Evolutionary conservation across 2,329 filamentous ascomycete genomes (phyloP).

Genomic region (Keithomyces neogunnii): DNA sequence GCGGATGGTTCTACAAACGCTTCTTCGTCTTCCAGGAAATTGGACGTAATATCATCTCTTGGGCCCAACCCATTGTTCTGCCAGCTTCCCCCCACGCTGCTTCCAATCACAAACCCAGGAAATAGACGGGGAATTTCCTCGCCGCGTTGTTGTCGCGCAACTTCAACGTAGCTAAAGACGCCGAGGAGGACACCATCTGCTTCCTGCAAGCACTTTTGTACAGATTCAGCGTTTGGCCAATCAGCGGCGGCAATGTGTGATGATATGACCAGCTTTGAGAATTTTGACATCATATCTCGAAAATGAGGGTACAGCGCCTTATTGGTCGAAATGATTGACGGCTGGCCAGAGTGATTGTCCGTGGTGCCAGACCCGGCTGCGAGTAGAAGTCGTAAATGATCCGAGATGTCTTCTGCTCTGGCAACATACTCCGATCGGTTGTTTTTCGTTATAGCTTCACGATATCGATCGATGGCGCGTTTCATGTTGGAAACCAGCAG

Average conservation of each 20-base stretch:
- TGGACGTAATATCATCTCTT: conserved; percentile 66
- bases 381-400: conserved; percentile 87
- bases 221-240: conserved; percentile 88
- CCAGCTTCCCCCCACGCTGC: conserved; percentile 79
- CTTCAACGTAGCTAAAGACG: conserved; percentile 93
- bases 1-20: conserved; percentile 61
- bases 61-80: conserved; percentile 59
- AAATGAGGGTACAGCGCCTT: conserved; percentile 96
- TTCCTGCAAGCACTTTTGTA: conserved; percentile 91
- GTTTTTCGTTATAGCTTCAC: conserved; percentile 76
- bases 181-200: conserved; percentile 93
- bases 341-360: conserved; percentile 96
- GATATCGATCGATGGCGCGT: conserved; percentile 78
- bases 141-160: conserved; percentile 84
- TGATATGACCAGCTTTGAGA: conserved; percentile 96
- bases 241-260: conserved; percentile 96
- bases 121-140: conserved; percentile 90
- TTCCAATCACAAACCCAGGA: conserved; percentile 87
- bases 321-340: conserved; percentile 98
- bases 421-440: conserved; percentile 86
- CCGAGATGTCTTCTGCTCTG: conserved; percentile 94
- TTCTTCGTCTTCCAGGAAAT: conserved; percentile 81
- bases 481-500: conserved; percentile 89
- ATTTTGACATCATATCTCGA: conserved; percentile 98
- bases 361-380: conserved; percentile 94